Evolutionary conservation across 2,329 filamentous ascomycete species (phyloP).

Genomic region (Stylonectria norvegica): DNA sequence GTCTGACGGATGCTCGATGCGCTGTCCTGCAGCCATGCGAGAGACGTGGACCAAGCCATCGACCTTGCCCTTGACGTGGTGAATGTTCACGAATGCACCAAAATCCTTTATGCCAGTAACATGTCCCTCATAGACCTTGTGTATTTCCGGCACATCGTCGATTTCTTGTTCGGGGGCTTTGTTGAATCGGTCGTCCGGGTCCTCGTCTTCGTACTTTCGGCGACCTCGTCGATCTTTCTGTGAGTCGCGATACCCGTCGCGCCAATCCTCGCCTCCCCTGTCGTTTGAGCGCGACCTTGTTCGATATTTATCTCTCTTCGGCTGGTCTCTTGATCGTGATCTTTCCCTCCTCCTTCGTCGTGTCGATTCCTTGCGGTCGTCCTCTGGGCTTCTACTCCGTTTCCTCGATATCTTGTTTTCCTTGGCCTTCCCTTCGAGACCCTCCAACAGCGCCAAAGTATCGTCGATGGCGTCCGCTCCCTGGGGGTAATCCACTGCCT

Average conservation of each 20-base stretch:
- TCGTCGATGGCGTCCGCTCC: conserved; percentile 76
- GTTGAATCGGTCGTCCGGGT: conserved; percentile 59
- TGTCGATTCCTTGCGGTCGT: conserved; percentile 43
- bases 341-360: conserved; percentile 39
- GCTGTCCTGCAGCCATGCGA: conserved; percentile 75
- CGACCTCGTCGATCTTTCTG: conserved; percentile 35
- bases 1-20: conserved; percentile 90
- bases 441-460: conserved; percentile 87
- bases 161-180: conserved; percentile 68
- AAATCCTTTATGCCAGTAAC: conserved; percentile 95
- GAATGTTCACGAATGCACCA: conserved; percentile 90
- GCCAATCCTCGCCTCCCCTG: conserved; percentile 45
- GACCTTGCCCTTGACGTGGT: conserved; percentile 80
- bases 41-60: conserved; percentile 94
- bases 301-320: conserved; percentile 33
- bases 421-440: conserved; percentile 66
- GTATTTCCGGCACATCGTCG: conserved; percentile 75
- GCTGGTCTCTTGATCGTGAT: conserved; percentile 42
- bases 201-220: conserved; percentile 40
- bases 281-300: conserved; percentile 39
- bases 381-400: conserved; percentile 57
- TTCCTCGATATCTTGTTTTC: conserved; percentile 50
- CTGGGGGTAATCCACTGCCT: conserved; percentile 42
- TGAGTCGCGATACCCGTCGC: conserved; percentile 31
- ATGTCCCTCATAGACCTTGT: conserved; percentile 86